These are phyloP conservation scores for Phytophthora multivora DNA, from an alignment of 352 stramenopile species.

Conservation along the genomic window DNA sequence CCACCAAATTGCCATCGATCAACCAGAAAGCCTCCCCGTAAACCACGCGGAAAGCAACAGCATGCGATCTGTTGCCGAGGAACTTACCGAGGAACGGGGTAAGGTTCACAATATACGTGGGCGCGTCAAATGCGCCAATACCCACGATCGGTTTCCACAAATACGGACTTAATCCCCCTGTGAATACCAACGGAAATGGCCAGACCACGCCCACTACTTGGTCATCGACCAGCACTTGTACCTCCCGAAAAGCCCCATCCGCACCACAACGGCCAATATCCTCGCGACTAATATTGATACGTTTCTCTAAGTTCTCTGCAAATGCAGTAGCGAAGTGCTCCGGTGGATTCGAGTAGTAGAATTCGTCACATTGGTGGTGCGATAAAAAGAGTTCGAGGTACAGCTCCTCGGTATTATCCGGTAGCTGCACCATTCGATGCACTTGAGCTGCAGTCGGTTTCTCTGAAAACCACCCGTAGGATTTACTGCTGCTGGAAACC, in stretches of 20 bases:
- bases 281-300: constrained; percentile 12
- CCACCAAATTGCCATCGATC: constrained; percentile 66
- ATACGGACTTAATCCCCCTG: constrained; percentile 74
- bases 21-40: constrained; percentile 75
- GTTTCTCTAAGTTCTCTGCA: constrained; percentile 36
- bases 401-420: constrained; percentile 65
- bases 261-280: constrained; percentile 12
- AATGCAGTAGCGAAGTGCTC: constrained; percentile 17
- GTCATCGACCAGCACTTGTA: constrained; percentile 72
- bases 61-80: constrained; percentile 49
- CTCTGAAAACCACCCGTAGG: constrained; percentile 72
- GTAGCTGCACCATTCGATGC: constrained; percentile 49
- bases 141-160: constrained; percentile 77
- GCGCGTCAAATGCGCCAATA: constrained; percentile 74
- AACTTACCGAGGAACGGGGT: constrained; percentile 75
- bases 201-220: constrained; percentile 67
- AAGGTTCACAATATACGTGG: constrained; percentile 75
- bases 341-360: constrained; percentile 73
- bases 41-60: constrained; percentile 65
- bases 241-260: constrained; percentile 64
- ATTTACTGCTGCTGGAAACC: constrained; percentile 47
- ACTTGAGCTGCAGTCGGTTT: constrained; percentile 39
- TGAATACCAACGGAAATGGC: constrained; percentile 82
- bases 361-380: constrained; percentile 81
- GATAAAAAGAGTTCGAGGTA: constrained; percentile 74